Conservation (phyloP, 345 rosid species). For the Ceriops zippeliana region DNA sequence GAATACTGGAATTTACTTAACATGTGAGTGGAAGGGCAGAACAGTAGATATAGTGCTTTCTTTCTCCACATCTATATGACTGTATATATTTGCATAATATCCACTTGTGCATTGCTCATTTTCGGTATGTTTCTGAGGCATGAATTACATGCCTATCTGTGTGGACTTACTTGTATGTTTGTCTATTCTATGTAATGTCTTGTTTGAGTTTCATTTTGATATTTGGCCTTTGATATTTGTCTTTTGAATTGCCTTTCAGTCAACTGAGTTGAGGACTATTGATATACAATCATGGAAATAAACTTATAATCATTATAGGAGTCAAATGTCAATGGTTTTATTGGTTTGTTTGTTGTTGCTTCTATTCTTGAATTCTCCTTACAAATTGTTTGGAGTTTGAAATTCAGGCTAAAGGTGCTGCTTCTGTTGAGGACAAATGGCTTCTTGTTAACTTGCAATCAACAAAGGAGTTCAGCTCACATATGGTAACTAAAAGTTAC, state of each 20-base stretch:
- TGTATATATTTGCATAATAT: too few species aligned
- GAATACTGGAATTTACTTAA: too few species aligned
- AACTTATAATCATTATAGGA: too few species aligned
- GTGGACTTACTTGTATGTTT: too few species aligned
- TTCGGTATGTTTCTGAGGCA: too few species aligned
- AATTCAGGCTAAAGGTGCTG: constrained; percentile 70
- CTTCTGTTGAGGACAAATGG: constrained; percentile 86
- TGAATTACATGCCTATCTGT: not conserved
- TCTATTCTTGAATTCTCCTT: constrained; percentile 14
- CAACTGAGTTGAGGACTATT: not conserved
- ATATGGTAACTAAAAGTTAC: constrained; percentile 48
- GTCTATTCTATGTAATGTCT: not conserved
- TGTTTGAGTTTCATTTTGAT: not conserved
- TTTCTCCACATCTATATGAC: too few species aligned
- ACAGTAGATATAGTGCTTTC: too few species aligned
- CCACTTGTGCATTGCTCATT: too few species aligned
- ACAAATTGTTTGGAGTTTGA: constrained; percentile 2
- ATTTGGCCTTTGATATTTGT: not conserved
- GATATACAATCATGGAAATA: too few species aligned
- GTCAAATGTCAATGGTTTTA: not conserved
- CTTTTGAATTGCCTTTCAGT: not conserved
- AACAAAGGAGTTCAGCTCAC: constrained; percentile 87
- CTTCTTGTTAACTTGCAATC: constrained; percentile 93
- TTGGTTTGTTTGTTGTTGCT: not conserved
- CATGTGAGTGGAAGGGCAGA: too few species aligned